phyloP scores from a whole-genome alignment of 2,329 filamentous ascomycete species.

The Monilinia fructigena region DNA sequence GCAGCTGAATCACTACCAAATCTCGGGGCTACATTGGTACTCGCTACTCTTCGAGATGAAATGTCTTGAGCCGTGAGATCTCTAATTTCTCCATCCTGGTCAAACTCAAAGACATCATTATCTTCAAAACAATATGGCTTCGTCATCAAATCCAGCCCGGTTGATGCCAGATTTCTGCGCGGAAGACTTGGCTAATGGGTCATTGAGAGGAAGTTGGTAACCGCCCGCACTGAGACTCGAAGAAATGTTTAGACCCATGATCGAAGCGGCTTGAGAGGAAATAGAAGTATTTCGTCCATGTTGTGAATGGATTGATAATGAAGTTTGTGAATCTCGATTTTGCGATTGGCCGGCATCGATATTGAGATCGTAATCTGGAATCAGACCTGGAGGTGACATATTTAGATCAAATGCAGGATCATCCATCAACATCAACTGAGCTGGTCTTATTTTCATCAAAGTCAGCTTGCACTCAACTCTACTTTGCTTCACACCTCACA shows the following conservation, averaged over 20 bases:
- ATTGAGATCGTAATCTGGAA: constrained; percentile 50
- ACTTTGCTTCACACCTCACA: not conserved
- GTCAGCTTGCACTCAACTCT: constrained; percentile 22
- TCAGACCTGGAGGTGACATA: constrained; percentile 58
- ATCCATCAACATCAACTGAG: constrained; percentile 74
- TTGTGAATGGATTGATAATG: constrained; percentile 39
- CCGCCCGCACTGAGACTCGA: constrained; percentile 46
- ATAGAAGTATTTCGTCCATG: constrained; percentile 28
- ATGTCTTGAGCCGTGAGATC: constrained; percentile 43
- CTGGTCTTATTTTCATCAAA: constrained; percentile 52
- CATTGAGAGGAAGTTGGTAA: constrained; percentile 36
- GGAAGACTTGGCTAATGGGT: constrained; percentile 39
- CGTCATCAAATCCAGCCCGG: constrained; percentile 40
- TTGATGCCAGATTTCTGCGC: constrained; percentile 38
- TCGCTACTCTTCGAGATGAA: constrained; percentile 28
- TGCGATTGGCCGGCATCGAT: constrained; percentile 28
- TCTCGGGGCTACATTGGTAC: constrained; percentile 16
- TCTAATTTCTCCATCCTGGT: constrained; percentile 58
- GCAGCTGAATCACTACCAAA: constrained; percentile 41
- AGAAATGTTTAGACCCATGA: constrained; percentile 49
- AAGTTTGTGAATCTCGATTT: constrained; percentile 37
- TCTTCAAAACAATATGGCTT: constrained; percentile 37
- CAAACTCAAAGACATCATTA: constrained; percentile 53
- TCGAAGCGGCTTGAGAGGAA: constrained; percentile 24
- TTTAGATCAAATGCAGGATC: constrained; percentile 79